A percentile compares a stretch with the other conserved stretches of the same genome.
Evolutionary conservation across 2,329 filamentous ascomycete species (phyloP).

Genomic region (Xylariales sp.): DNA sequence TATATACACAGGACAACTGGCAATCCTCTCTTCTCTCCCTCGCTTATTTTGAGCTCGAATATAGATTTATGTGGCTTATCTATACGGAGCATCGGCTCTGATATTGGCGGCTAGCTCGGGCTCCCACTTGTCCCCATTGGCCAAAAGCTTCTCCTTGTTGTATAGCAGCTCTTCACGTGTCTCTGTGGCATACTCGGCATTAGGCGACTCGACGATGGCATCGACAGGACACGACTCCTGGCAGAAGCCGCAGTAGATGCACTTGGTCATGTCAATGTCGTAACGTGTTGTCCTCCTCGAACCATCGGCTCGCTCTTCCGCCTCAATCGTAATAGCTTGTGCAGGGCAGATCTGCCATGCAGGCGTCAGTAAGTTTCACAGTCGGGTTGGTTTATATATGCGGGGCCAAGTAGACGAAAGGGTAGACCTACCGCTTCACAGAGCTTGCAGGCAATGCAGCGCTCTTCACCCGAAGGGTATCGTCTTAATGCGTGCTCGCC

Average conservation of each 20-base stretch:
- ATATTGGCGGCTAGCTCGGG: slow-evolving; percentile 93
- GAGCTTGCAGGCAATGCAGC: slow-evolving; percentile 99
- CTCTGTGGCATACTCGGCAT: slow-evolving; percentile 72
- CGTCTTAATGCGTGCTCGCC: slow-evolving; percentile 96
- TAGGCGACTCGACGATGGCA: slow-evolving; percentile 78
- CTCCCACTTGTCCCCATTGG: slow-evolving; percentile 97
- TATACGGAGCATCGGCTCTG: slow-evolving; percentile 91
- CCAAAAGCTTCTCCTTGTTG: slow-evolving; percentile 93
- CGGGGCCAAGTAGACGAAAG: background rate
- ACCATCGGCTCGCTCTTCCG: slow-evolving; percentile 96
- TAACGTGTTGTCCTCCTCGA: slow-evolving; percentile 95
- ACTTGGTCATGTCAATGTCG: slow-evolving; percentile 99
- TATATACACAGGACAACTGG: slow-evolving; percentile 38
- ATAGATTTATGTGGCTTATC: slow-evolving; percentile 60
- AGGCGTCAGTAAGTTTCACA: slow-evolving; percentile 26
- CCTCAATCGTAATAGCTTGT: slow-evolving; percentile 98
- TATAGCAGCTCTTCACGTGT: slow-evolving; percentile 93
- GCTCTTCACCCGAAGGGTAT: slow-evolving; percentile 97
- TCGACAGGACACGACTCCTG: slow-evolving; percentile 99
- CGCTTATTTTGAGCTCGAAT: background rate
- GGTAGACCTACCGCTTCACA: slow-evolving; percentile 79
- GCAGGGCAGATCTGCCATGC: slow-evolving; percentile 84
- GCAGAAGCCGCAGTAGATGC: slow-evolving; percentile 99
- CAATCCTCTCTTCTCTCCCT: background rate
- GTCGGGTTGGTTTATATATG: background rate